phyloP scores from a whole-genome alignment of 2,329 filamentous ascomycete genomes.

The Trichophyton verrucosum region DNA sequence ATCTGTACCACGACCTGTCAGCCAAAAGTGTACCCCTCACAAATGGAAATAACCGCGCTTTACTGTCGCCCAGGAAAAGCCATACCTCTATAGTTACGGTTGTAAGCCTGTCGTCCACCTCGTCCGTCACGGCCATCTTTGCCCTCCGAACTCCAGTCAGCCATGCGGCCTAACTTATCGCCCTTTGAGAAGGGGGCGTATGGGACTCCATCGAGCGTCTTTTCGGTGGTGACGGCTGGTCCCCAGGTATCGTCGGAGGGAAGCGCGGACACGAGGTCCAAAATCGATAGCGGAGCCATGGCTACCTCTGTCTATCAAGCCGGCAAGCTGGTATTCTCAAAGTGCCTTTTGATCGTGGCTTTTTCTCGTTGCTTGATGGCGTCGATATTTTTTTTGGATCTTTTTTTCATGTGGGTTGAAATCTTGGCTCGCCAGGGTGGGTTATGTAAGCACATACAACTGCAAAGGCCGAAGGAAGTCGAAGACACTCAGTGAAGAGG shows the following conservation, averaged over 20 bases:
- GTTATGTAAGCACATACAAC: constrained; percentile 3
- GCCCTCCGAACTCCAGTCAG: constrained; percentile 88
- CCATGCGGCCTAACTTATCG: constrained; percentile 98
- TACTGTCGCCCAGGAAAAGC: not conserved
- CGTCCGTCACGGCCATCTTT: constrained; percentile 60
- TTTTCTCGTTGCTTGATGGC: not conserved
- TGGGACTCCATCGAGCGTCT: constrained; percentile 83
- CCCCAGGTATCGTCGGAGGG: constrained; percentile 77
- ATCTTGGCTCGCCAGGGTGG: constrained; percentile 8
- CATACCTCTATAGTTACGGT: constrained; percentile 81
- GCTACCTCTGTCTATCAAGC: not conserved
- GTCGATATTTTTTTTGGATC: constrained; percentile 3
- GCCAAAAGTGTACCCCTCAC: constrained; percentile 9
- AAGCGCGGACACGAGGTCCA: constrained; percentile 57
- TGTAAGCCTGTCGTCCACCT: constrained; percentile 76
- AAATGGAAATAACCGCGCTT: not conserved
- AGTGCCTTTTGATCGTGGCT: not conserved
- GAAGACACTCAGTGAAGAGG: not conserved
- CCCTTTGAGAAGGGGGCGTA: constrained; percentile 98
- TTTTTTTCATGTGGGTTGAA: constrained; percentile 9
- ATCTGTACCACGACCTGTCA: constrained; percentile 41
- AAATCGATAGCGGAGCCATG: constrained; percentile 45
- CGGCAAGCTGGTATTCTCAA: not conserved
- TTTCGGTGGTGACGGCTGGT: constrained; percentile 67
- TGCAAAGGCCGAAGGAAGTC: not conserved